These are phyloP conservation scores for Lactarius hatsudake DNA, from an alignment of 768 basidiomycete species.

Conservation along the genomic window DNA sequence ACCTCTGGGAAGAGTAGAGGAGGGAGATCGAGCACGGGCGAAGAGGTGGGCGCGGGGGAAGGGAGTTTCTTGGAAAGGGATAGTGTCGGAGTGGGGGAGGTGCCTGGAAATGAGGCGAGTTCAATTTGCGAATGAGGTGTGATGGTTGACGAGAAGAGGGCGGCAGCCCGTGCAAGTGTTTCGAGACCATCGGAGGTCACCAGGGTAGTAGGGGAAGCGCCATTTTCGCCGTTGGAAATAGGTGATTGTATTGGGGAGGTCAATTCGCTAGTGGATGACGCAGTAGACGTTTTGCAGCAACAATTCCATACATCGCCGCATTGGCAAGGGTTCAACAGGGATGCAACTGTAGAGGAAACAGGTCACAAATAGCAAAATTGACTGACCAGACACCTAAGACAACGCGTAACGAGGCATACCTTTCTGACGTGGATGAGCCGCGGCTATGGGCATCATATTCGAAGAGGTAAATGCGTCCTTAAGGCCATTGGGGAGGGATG, in stretches of 20 bases:
- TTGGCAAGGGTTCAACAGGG: constrained; percentile 27
- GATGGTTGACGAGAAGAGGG: constrained; percentile 14
- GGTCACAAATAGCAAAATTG: not conserved
- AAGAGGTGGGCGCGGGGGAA: not conserved
- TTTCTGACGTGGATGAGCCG: constrained; percentile 27
- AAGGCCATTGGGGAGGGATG: constrained; percentile 28
- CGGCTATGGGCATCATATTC: constrained; percentile 1
- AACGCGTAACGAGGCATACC: constrained; percentile 5
- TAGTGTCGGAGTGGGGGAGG: not conserved
- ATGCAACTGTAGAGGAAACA: constrained; percentile 17
- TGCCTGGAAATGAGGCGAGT: not conserved
- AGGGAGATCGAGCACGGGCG: constrained; percentile 25
- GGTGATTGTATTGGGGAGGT: not conserved
- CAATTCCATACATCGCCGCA: constrained; percentile 26
- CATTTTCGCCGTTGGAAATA: constrained; percentile 11
- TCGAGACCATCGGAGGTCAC: constrained; percentile 15
- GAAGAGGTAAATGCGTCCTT: constrained; percentile 21
- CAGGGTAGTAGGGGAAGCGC: not conserved
- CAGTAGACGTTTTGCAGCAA: constrained; percentile 10
- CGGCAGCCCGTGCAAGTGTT: constrained; percentile 26
- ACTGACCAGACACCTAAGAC: not conserved
- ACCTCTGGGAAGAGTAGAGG: constrained; percentile 22
- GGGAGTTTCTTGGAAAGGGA: not conserved
- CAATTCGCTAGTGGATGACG: constrained; percentile 5
- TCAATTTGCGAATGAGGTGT: not conserved